phyloP scores from a whole-genome alignment of 371 early-diverging fungal species.

The Syncephalastrum sp. region DNA sequence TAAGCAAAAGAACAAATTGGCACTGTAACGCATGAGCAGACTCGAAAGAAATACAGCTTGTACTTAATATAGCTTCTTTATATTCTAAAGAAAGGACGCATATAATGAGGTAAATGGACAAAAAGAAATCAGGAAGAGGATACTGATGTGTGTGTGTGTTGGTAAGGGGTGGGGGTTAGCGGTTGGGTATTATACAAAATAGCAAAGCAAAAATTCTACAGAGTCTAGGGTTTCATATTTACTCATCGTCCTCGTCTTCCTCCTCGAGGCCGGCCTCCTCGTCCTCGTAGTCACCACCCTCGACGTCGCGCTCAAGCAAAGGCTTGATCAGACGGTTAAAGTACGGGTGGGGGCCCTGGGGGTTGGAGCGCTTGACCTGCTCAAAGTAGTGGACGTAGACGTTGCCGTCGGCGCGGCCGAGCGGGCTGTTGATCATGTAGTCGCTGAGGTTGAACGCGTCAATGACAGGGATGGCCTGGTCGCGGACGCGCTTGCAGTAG shows the following conservation, averaged over 20 bases:
- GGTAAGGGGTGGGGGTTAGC: not conserved
- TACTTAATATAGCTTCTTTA: no score
- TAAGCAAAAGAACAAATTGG: no score
- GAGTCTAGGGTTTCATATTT: slow-evolving; percentile 3
- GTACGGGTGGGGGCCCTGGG: slow-evolving; percentile 75
- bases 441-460: slow-evolving; percentile 88
- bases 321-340: slow-evolving; percentile 83
- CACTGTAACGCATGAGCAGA: no score
- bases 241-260: slow-evolving; percentile 29
- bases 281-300: slow-evolving; percentile 49
- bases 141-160: no score
- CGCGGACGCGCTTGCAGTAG: slow-evolving; percentile 73
- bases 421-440: slow-evolving; percentile 86
- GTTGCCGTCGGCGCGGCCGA: slow-evolving; percentile 88
- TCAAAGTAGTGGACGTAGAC: slow-evolving; percentile 88
- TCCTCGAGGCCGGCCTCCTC: slow-evolving; percentile 46
- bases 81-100: no score
- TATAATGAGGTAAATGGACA: no score
- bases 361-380: slow-evolving; percentile 76
- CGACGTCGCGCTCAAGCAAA: slow-evolving; percentile 63
- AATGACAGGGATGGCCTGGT: slow-evolving; percentile 82
- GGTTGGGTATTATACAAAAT: not conserved
- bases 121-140: no score
- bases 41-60: no score
- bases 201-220: slow-evolving; percentile 1